Percentiles rank a stretch among this genome's conserved stretches.
These are phyloP conservation scores for Tylopilus orsonianus DNA, from an alignment of 1,284 basidiomycete genomes.

Conservation along the genomic window DNA sequence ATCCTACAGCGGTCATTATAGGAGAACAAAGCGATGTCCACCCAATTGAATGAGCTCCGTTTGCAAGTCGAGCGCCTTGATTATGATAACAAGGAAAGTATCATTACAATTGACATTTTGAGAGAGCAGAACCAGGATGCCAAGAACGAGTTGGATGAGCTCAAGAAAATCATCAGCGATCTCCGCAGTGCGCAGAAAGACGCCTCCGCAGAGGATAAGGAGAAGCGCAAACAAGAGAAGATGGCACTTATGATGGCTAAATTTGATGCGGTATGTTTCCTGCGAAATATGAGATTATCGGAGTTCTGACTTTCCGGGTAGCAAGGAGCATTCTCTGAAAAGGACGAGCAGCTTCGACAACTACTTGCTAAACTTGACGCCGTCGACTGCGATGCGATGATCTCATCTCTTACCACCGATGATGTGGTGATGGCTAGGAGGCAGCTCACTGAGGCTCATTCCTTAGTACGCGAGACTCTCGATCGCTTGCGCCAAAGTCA, in stretches of 20 bases:
- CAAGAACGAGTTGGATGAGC: constrained; percentile 86
- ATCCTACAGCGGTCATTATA: constrained; percentile 33
- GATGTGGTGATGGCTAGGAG: constrained; percentile 81
- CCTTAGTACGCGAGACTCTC: constrained; percentile 82
- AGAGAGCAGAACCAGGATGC: constrained; percentile 94
- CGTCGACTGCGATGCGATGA: constrained; percentile 58
- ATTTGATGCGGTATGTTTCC: constrained; percentile 80
- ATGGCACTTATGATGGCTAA: constrained; percentile 99
- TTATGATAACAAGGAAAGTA: constrained; percentile 94
- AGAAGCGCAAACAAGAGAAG: constrained; percentile 98
- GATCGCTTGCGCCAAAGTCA: constrained; percentile 88
- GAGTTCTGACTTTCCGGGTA: constrained; percentile 30
- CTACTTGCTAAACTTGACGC: constrained; percentile 82
- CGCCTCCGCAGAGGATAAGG: constrained; percentile 89
- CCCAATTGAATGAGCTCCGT: constrained; percentile 89
- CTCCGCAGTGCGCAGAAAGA: constrained; percentile 84
- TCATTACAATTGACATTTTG: constrained; percentile 94
- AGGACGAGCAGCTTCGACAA: constrained; percentile 88
- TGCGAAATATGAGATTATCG: background rate
- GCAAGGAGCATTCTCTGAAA: constrained; percentile 89
- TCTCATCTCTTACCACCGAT: constrained; percentile 66
- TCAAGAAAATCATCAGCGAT: constrained; percentile 79
- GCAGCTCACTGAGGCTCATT: constrained; percentile 88
- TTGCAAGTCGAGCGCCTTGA: constrained; percentile 90
- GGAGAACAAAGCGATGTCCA: constrained; percentile 92